Evolutionary conservation across 495 filamentous ascomycete genomes (phyloP).

Genomic region (Sphaerosporella brunnea): DNA sequence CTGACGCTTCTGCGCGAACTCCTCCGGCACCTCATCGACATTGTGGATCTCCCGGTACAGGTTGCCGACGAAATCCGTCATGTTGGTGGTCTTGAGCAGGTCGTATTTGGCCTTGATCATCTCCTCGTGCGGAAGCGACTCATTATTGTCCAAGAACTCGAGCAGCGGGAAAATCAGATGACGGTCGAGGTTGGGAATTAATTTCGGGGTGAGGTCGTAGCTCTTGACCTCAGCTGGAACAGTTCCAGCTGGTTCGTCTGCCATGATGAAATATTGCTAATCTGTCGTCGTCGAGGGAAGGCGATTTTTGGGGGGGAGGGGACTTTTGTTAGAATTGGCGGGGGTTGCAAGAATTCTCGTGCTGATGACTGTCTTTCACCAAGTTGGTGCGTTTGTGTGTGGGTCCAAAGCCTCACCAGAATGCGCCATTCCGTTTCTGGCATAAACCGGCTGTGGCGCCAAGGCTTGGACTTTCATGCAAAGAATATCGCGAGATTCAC

Average conservation of each 20-base stretch:
- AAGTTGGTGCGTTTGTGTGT: background rate
- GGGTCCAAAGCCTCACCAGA: too few relatives aligned
- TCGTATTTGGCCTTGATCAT: slow-evolving; percentile 72
- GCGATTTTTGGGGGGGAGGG: background rate
- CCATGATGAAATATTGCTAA: background rate
- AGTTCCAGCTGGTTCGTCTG: too few relatives aligned
- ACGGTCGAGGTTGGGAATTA: slow-evolving; percentile 84
- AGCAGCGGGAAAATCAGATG: slow-evolving; percentile 89
- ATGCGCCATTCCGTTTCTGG: too few relatives aligned
- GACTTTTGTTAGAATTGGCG: background rate
- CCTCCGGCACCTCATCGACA: slow-evolving; percentile 56
- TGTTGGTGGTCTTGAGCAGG: slow-evolving; percentile 87
- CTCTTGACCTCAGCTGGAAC: background rate
- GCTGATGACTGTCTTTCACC: slow-evolving; percentile 7
- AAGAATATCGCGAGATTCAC: too few relatives aligned
- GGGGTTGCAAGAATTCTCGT: background rate
- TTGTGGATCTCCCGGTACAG: slow-evolving; percentile 74
- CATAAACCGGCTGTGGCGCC: too few relatives aligned
- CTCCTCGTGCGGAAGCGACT: slow-evolving; percentile 42
- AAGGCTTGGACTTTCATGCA: too few relatives aligned
- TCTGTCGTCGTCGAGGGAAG: background rate
- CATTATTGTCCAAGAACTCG: slow-evolving; percentile 51
- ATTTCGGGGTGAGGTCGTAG: slow-evolving; percentile 71
- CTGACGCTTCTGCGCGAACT: slow-evolving; percentile 73
- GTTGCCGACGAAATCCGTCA: slow-evolving; percentile 88